Evolutionary conservation across 495 filamentous ascomycete genomes (phyloP), one percentile per base, ranked within the genome.

Genomic region (Penicillium odoratum): DNA sequence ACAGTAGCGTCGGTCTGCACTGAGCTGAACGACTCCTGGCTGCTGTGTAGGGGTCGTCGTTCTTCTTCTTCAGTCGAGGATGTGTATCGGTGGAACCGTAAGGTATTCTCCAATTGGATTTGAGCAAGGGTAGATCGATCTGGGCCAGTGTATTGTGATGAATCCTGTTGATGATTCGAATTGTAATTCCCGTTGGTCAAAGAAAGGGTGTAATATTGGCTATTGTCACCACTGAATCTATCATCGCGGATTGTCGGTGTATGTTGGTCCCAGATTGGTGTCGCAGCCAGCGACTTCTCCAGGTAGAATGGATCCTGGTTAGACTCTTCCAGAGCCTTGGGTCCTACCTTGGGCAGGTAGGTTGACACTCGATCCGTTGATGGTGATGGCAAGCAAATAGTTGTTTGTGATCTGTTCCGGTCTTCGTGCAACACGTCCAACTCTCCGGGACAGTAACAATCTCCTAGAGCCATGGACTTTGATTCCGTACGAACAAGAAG

Each of bases 241-340:
- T 71, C 69, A 73, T 78, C 67, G 55, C 70, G 69, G 57, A 71
- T 65, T 4, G 61, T 59, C 13, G 65, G 67, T 34, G 53, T 58
- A 48, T 65, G 66, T 28, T 63, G 55, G 28, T 69, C 59, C 67
- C 69, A 71, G 31, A 59, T 57, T n/a, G 64, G 64, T 29, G 69
- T 64, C 34, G 59, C 61, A 4, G 70, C 63, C 36, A 79, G 55
- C 11, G 76, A 72, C 43, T 71, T 58, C 50, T 79, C 76, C 16
- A 79, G 71, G 50, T 79, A 79, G 61, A 79, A 79, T 3, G 76
- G 76, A 54, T 79, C 76, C 13, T 64, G 66, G 45, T 77, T 76
- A 25, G 75, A 67, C 10, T 79, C 75, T 56, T 78, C 75, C 3
- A 71, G 40, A 4, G 62, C 68, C 48, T 69, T 69, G 0, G 63